Percentiles rank a stretch among this genome's conserved stretches.
Conservation (phyloP, 768 basidiomycete genomes). For the Tricholoma sp. region DNA sequence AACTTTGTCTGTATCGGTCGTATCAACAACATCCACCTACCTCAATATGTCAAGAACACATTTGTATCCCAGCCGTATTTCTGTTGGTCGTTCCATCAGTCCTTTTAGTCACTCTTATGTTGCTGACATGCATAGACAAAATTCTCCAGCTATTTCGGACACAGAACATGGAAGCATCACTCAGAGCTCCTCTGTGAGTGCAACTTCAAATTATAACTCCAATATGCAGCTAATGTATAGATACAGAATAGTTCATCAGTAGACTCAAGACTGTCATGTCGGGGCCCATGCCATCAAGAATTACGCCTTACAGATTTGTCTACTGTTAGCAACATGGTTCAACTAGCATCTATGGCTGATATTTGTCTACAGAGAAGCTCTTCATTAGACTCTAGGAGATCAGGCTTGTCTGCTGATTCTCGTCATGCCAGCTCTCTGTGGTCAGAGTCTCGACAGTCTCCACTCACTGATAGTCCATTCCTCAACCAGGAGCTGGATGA, state of each 20-base stretch:
- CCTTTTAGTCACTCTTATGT: background rate
- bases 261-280: background rate
- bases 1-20: background rate
- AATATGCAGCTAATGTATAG: background rate
- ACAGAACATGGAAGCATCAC: background rate
- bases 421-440: background rate
- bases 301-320: background rate
- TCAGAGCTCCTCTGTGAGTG: background rate
- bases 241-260: background rate
- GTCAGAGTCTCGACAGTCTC: background rate
- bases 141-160: background rate
- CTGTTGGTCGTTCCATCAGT: background rate
- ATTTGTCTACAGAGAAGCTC: background rate
- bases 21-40: background rate
- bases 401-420: background rate
- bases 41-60: background rate
- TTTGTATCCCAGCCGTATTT: background rate
- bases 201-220: background rate
- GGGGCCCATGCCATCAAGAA: background rate
- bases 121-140: background rate
- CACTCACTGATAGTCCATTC: background rate
- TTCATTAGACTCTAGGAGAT: background rate
- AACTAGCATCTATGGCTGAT: background rate
- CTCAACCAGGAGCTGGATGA: background rate
- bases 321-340: background rate